Evolutionary conservation across 768 basidiomycete genomes (phyloP), one percentile per base, ranked within the genome.

Genomic region (Hericium alpestre): DNA sequence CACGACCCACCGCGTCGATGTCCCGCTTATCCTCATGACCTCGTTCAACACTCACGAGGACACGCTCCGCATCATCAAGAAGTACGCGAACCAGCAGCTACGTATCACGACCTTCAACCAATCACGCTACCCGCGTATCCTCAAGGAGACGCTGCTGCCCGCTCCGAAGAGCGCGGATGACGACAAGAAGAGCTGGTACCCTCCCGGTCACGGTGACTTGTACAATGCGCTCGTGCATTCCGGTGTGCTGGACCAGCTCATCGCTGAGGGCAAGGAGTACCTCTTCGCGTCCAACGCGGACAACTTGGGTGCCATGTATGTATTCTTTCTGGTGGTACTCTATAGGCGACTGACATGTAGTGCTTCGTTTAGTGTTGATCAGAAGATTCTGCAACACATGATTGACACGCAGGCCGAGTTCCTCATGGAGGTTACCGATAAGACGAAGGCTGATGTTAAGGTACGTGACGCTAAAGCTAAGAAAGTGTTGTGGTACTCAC

Each of bases 1-100:
- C 79, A 87, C 84, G 54, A 80, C 82, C 51, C 76, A 82, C 67
- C 82, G 81, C 61, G 86, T 90, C 72, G 87, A 96, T 72, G 90
- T 95, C 48, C 93, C 92, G n/a, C 87, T 96, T 71, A 88, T 96
- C 74, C 83, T 97, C 67, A 95, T 96, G 95, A 96, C 93, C 67
- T 95, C 92, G 56, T 97, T 98, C 80, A 95, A 95, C 78, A 97
- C 94, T 18, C 90, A 93, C 70, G 91, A 96, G 39, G 93, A 97
- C 71, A 95, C 94, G 52, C 83, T 90, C 60, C 87, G 90, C 63
- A 91, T 96, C 79, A 92, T 94, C 73, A 92, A 96, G 72, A 96
- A 95, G 75, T 96, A 96, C 71, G 84, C 86, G 53, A 90, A 93
- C 75, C 93, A 94, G 75, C 90, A 93, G 67, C 81, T 96, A 67